Base-by-base conservation (phyloP, 345 rosid genomes). In the Acer campestre region DNA sequence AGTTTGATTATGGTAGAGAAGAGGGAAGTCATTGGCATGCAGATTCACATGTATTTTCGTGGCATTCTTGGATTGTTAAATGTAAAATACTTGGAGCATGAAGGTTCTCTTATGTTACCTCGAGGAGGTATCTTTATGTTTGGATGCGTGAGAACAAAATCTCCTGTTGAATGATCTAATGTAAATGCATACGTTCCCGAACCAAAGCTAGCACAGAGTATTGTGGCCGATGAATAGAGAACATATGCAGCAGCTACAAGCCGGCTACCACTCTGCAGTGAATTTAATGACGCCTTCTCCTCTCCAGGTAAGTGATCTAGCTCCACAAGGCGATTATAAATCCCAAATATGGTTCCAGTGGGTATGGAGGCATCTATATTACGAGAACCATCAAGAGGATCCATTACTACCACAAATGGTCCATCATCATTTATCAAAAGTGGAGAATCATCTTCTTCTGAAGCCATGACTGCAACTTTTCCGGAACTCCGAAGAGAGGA, bases 141-240 rank as follows among this genome's bases (percentile, higher is more conserved):
- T 10, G 82, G 94, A 78, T 93, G 98, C 22, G 98, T 90, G 70
- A 91, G 92, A 85, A 95, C 86, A 42, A 93, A 93, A 84, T 95
- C 98, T 61, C 98, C 98, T 0, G 95, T 93, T 6, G 93, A 87
- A 75, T 78, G 98, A 81, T 93, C 98, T 70, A 95, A 81, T 17
- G 94, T 93, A 84, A 93, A 95, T 65, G 97, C 97, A 80, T 95
- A 97, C 61, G 98, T 86, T 75, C 98, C 98, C 1, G 98, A 93
- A 76, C 98, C 98, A 86, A 93, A 88, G 81, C 84, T 93, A 69
- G 89, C 78, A 56, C 97, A 95, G 64, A 95, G 84, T 72, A 91
- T 90, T 0, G 98, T 95, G 73, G 98, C 98, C 61, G 97, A 95
- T 49, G 98, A 95, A 82, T 95, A 95, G 14, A 95, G 91, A 56